phyloP scores from a whole-genome alignment of 2,329 filamentous ascomycete species.

The Raffaelea arxii region DNA sequence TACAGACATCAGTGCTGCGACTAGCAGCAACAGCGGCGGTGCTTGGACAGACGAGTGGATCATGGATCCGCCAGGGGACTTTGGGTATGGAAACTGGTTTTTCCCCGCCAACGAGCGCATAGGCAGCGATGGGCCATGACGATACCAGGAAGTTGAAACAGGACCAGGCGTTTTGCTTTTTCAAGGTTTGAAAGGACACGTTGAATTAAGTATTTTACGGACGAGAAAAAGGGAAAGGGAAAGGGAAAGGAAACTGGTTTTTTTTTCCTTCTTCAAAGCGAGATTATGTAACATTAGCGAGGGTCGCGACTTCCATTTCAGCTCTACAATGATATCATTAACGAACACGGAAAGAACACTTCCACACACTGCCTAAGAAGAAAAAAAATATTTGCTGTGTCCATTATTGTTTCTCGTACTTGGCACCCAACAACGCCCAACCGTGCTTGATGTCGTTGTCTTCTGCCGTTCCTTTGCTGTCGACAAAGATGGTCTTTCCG shows the following conservation, averaged over 20 bases:
- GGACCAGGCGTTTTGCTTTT: too few relatives aligned
- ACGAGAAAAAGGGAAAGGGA: not conserved
- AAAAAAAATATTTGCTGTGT: too few relatives aligned
- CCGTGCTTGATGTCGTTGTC: constrained; percentile 2
- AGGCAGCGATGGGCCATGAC: not conserved
- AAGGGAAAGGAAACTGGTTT: not conserved
- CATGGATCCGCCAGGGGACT: constrained; percentile 7
- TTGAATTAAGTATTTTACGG: too few relatives aligned
- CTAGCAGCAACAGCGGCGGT: not conserved
- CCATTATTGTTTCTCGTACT: constrained; percentile 6
- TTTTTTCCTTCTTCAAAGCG: too few relatives aligned
- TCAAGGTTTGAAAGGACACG: too few relatives aligned
- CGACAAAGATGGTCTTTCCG: constrained; percentile 2
- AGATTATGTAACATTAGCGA: too few relatives aligned
- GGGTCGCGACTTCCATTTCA: too few relatives aligned
- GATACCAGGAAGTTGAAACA: not conserved
- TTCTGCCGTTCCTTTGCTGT: constrained; percentile 3
- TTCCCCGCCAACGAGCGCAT: constrained; percentile 11
- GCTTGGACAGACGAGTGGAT: constrained; percentile 9
- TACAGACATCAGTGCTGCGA: constrained; percentile 1
- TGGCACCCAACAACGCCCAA: constrained; percentile 4
- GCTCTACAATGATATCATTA: too few relatives aligned
- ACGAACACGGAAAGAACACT: not conserved
- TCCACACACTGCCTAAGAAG: too few relatives aligned
- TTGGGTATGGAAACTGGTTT: constrained; percentile 10